Evolutionary conservation across 345 rosid species (phyloP).

Genomic region (Erodium maritimum): DNA sequence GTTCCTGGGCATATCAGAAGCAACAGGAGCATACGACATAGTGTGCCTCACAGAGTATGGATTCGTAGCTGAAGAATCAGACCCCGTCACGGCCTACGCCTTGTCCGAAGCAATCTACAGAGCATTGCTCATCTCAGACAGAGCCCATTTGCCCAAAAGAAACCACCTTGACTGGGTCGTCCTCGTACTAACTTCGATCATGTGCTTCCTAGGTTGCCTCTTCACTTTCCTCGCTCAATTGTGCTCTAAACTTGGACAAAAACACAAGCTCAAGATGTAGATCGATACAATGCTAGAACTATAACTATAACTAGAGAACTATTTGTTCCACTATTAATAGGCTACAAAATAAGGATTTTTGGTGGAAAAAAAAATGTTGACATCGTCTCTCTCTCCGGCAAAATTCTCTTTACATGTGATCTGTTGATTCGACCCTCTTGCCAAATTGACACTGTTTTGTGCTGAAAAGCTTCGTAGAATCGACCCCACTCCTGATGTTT

Average conservation of each 20-base stretch:
- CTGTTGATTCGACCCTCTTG: no score
- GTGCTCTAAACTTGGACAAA: constrained; percentile 29
- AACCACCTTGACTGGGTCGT: constrained; percentile 24
- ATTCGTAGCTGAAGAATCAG: constrained; percentile 36
- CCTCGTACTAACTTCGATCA: constrained; percentile 18
- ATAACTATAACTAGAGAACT: neutral
- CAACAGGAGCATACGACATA: constrained; percentile 34
- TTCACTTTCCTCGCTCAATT: constrained; percentile 32
- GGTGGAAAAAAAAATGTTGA: no score
- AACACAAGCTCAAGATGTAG: constrained; percentile 2
- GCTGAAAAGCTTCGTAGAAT: no score
- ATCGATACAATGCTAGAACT: neutral
- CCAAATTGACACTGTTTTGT: no score
- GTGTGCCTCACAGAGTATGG: constrained; percentile 50
- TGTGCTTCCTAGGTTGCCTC: constrained; percentile 24
- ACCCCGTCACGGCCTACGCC: constrained; percentile 39
- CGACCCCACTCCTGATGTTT: no score
- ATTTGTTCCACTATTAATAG: neutral
- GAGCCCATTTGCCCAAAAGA: constrained; percentile 32
- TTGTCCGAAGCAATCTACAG: constrained; percentile 33
- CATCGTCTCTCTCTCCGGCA: no score
- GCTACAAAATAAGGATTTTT: no score
- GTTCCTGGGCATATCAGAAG: constrained; percentile 24
- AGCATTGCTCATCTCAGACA: constrained; percentile 45
- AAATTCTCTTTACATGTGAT: no score